Conservation (phyloP, 495 filamentous ascomycete genomes). For the Penicillium silybi region DNA sequence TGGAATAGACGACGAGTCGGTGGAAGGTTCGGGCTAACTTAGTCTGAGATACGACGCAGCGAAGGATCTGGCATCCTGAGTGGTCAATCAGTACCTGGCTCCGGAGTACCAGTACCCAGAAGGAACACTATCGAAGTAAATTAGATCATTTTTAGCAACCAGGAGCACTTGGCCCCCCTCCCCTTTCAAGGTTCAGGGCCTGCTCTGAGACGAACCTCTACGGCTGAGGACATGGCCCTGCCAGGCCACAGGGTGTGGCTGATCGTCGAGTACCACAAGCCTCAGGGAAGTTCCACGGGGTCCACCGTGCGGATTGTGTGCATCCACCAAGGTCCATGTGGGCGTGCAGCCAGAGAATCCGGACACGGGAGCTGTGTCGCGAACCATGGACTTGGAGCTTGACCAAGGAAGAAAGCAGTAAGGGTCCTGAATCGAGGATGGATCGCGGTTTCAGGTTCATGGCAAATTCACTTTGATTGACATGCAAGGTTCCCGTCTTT, state of each 20-base stretch:
- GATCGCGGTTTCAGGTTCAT: slow-evolving; percentile 12
- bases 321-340: background rate
- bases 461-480: background rate
- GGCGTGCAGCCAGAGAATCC: background rate
- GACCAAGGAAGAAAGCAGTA: slow-evolving; percentile 2
- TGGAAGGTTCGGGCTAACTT: background rate
- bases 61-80: background rate
- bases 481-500: slow-evolving; percentile 14
- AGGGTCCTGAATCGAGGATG: slow-evolving; percentile 2
- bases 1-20: background rate
- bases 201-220: background rate
- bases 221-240: background rate
- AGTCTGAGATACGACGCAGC: background rate
- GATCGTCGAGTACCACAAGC: background rate
- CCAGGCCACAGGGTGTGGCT: background rate
- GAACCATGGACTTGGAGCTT: background rate
- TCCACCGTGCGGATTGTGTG: background rate
- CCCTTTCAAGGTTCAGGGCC: background rate
- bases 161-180: background rate
- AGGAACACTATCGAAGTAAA: background rate
- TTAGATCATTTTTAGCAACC: background rate
- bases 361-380: background rate
- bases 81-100: background rate
- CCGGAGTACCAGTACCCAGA: background rate
- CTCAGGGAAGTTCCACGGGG: background rate